phyloP scores from a whole-genome alignment of 768 basidiomycete genomes.

The Suillus clintonianus region DNA sequence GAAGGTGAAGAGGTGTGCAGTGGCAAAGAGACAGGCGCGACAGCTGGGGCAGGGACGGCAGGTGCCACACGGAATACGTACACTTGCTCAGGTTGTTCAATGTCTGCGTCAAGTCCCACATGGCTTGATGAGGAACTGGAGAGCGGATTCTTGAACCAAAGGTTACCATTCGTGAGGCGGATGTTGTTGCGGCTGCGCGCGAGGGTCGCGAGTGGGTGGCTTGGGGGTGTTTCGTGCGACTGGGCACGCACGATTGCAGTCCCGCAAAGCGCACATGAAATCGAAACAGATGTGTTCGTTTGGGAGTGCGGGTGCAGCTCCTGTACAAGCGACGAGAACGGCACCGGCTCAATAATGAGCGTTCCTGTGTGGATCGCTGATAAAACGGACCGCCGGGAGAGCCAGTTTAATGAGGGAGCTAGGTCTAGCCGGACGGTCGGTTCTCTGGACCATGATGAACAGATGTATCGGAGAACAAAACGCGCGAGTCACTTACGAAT shows the following conservation, averaged over 20 bases:
- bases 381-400: conserved; percentile 83
- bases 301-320: conserved; percentile 49
- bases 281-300: conserved; percentile 43
- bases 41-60: conserved; percentile 26
- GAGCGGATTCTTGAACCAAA: conserved; percentile 59
- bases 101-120: conserved; percentile 15
- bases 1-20: conserved; percentile 32
- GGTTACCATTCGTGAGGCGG: conserved; percentile 52
- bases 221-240: conserved; percentile 26
- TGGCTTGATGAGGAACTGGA: conserved; percentile 32
- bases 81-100: conserved; percentile 45
- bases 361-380: conserved; percentile 86
- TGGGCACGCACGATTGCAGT: conserved; percentile 48
- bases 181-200: conserved; percentile 34
- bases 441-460: conserved; percentile 55
- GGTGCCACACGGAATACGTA: conserved; percentile 67
- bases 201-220: conserved; percentile 31
- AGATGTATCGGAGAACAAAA: conserved; percentile 11
- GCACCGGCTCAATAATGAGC: conserved; percentile 85
- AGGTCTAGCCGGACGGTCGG: conserved; percentile 90
- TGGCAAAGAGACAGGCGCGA: conserved; percentile 18
- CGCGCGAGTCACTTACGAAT: conserved; percentile 66
- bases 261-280: conserved; percentile 81
- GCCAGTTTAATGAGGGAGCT: conserved; percentile 93
- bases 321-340: conserved; percentile 58